Evolutionary conservation across 495 filamentous ascomycete genomes (phyloP), one percentile per base, ranked within the genome.

Genomic region (Viridothelium virens): DNA sequence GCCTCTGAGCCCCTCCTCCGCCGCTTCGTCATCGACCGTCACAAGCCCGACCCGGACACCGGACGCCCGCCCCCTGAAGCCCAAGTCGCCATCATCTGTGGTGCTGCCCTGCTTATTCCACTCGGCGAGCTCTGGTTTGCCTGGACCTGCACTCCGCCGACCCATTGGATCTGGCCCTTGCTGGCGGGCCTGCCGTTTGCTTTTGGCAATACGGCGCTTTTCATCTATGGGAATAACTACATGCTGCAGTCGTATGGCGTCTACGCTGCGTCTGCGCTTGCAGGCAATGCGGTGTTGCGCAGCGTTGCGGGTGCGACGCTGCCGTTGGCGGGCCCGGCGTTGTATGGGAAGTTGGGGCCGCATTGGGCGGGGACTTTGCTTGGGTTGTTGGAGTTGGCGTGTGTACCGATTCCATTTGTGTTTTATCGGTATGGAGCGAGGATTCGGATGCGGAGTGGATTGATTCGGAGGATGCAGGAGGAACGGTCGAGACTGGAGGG

Each of bases 191-290:
- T 95, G 6, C 88, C 88, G 5, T 96, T 93, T 71, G 90, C 90
- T 14, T 78, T 84, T 2, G 91, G 91, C 0, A 94, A 93, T 69
- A 84, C 84, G 2, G 80, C 85, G 2, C 84, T 87, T 63, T 96
- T 95, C 74, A 91, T 94, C 70, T 92, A 93, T 70, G 84, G 87
- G 0, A 82, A 79, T 14, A 92, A 90, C 67, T 96, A 95, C 72
- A 78, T 96, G 0, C 89, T 90, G 5, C 80, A 85, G 38, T 83
- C 84, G 16, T 96, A 96, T 72, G 90, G 88, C 38, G 83, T 91
- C 62, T 93, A 87, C 70, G 84, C 89, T 0, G 91, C 91, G 0
- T 87, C 84, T 14, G 91, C 90, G 0, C 74, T 94, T 39, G 91
- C 90, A 0, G 89, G 89, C 0, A 92, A 93, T 68, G 81, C 86